A percentile compares a stretch with the other conserved stretches of the same genome.
Evolutionary conservation across 805 yeast genomes (phyloP).

Genomic region (Scheffersomyces amazonensis): DNA sequence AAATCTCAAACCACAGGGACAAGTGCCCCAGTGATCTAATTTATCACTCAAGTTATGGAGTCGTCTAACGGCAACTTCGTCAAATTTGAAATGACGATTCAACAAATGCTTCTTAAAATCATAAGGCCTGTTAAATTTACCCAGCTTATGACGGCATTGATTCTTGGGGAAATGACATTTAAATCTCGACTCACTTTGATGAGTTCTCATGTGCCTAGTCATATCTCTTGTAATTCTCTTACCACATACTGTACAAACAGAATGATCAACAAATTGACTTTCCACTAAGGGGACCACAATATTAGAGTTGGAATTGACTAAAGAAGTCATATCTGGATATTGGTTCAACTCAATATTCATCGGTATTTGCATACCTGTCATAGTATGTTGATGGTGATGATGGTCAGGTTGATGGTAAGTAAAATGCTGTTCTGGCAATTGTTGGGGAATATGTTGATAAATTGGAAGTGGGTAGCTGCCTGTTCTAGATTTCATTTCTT

Average conservation of each 20-base stretch:
- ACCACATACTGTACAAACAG: conserved; percentile 51
- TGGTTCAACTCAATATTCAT: conserved; percentile 11
- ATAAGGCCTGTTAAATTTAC: conserved; percentile 64
- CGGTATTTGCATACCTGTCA: background rate
- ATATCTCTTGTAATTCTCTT: conserved; percentile 57
- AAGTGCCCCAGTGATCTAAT: conserved; percentile 48
- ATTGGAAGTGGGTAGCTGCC: background rate
- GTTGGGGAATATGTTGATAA: conserved; percentile 1
- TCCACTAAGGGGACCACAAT: conserved; percentile 36
- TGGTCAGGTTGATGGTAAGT: background rate
- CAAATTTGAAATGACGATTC: conserved; percentile 58
- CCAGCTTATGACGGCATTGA: conserved; percentile 57
- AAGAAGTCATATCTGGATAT: conserved; percentile 38
- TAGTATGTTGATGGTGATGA: background rate
- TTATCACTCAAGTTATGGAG: conserved; percentile 53
- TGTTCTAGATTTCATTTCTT: background rate
- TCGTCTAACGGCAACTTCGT: conserved; percentile 40
- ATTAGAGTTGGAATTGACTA: conserved; percentile 32
- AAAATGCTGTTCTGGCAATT: conserved; percentile 1
- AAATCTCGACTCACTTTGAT: conserved; percentile 55
- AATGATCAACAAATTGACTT: conserved; percentile 34
- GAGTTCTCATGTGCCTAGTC: conserved; percentile 62
- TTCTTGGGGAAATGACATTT: conserved; percentile 54
- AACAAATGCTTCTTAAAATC: conserved; percentile 65
- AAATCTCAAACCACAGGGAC: conserved; percentile 40